Conservation (phyloP, 768 basidiomycete species). For the Lanmaoa rubissima region DNA sequence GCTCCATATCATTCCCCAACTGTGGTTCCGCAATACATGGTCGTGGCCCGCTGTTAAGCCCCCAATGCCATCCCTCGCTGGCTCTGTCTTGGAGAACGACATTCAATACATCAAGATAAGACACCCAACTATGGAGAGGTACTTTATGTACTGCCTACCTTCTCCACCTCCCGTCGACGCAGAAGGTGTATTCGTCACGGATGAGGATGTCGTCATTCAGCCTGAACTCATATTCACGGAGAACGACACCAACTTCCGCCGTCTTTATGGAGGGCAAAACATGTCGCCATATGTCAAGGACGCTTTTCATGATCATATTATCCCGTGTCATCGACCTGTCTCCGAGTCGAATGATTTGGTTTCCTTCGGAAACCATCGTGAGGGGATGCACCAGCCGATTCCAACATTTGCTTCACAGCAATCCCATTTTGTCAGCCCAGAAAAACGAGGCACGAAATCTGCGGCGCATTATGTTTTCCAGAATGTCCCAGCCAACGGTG, state of each 20-base stretch:
- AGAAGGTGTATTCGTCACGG: constrained; percentile 57
- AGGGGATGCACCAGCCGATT: not conserved
- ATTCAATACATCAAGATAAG: constrained; percentile 64
- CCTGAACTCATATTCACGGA: constrained; percentile 93
- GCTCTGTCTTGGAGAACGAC: constrained; percentile 47
- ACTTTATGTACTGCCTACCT: constrained; percentile 83
- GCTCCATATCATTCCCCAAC: constrained; percentile 90
- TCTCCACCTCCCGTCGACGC: constrained; percentile 89
- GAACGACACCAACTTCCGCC: constrained; percentile 93
- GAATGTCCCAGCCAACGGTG: constrained; percentile 86
- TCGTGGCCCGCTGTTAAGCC: constrained; percentile 82
- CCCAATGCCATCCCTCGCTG: constrained; percentile 58
- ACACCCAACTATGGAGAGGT: constrained; percentile 74
- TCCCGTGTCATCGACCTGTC: constrained; percentile 72
- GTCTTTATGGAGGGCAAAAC: constrained; percentile 90
- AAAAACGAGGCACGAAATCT: constrained; percentile 85
- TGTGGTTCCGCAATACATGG: constrained; percentile 99
- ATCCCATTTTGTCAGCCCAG: constrained; percentile 73
- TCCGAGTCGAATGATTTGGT: constrained; percentile 35
- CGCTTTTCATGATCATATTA: constrained; percentile 97
- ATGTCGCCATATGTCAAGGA: constrained; percentile 86
- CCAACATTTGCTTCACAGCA: not conserved
- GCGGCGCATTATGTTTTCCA: constrained; percentile 89
- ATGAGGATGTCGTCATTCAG: constrained; percentile 58
- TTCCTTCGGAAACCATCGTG: not conserved